A percentile compares a stretch with the other conserved stretches of the same genome.
phyloP scores from a whole-genome alignment of 75 land plant species.

The Pseudotsuga menziesii region DNA sequence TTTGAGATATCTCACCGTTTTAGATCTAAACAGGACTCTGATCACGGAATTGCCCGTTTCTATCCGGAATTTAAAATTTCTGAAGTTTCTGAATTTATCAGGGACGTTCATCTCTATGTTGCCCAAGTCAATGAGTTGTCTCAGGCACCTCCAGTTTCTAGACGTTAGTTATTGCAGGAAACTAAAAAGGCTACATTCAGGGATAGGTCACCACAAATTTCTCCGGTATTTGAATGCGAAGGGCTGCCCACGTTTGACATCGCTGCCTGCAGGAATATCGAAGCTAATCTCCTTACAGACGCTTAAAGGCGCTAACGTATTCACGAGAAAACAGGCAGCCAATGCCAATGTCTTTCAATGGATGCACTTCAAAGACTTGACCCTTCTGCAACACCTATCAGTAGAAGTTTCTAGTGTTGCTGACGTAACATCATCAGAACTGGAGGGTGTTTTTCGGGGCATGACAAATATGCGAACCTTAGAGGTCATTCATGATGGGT shows the following conservation, averaged over 20 bases:
- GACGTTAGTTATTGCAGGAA: neutral
- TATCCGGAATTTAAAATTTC: neutral
- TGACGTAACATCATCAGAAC: neutral
- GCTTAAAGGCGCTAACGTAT: no score
- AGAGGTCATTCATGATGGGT: neutral
- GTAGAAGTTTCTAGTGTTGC: neutral
- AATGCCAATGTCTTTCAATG: no score
- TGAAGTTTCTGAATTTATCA: neutral
- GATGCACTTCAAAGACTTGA: neutral
- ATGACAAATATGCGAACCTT: neutral
- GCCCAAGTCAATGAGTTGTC: no score
- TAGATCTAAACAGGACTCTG: neutral
- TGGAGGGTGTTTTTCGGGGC: neutral
- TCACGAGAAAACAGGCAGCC: no score
- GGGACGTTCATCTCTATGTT: neutral
- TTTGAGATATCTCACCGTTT: neutral
- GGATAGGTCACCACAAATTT: no score
- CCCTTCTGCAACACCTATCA: neutral
- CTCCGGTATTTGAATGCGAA: no score
- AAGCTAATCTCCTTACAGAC: no score
- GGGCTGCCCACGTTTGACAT: no score
- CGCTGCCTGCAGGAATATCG: neutral
- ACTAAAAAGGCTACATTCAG: no score
- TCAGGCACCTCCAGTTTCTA: neutral
- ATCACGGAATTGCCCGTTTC: neutral